Base-by-base conservation (phyloP, 2,329 filamentous ascomycete species). In the Reticulascus tulasneorum region DNA sequence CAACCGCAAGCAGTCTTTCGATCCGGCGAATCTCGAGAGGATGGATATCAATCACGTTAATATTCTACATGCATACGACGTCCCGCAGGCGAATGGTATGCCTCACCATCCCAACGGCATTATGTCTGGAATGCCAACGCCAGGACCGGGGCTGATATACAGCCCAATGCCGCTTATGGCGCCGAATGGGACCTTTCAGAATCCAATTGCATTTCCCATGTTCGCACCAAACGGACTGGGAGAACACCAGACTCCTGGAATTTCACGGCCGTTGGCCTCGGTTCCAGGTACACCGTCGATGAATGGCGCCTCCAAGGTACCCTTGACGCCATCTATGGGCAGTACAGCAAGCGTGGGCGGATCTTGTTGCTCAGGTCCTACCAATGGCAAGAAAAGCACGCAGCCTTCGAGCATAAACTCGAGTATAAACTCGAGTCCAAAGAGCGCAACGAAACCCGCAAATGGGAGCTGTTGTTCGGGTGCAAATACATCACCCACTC, bases 11-110 rank as follows among this genome's bases (percentile, higher is more conserved):
- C 66, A 63, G 37, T 73, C 73, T 1, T 67, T 74, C 46, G 74
- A 76, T 41, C 55, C 66, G 1, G 51, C 59, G 3, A 63, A 61
- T 9, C 53, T 80, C 12, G 64, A 69, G 30, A 66, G 73, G 39
- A 75, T 78, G 59, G 70, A 78, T 45, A 59, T 65, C n/a, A 67
- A 56, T 45, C 69, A 67, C 40, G 51, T 76, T 40, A 78, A 75
- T 48, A 55, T 77, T 30, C 37, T 72, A 29, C 54, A 63, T 4
- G 50, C 58, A 10, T 57, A 50, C 31, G 53, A 49, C 27, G 40
- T 46, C 25, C 51, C 33, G 2, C 37, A 38, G 13, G 10, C 41
- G 10, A 40, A 15, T 20, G 13, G 19, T 10, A 32, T 44, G 11
- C 13, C 35, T 3, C 35, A 37, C 17, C 52, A 50, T 24, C 53